Evolutionary conservation across 2,329 filamentous ascomycete species (phyloP), one percentile per base, ranked within the genome.

Genomic region (Pseudocercospora cruenta): DNA sequence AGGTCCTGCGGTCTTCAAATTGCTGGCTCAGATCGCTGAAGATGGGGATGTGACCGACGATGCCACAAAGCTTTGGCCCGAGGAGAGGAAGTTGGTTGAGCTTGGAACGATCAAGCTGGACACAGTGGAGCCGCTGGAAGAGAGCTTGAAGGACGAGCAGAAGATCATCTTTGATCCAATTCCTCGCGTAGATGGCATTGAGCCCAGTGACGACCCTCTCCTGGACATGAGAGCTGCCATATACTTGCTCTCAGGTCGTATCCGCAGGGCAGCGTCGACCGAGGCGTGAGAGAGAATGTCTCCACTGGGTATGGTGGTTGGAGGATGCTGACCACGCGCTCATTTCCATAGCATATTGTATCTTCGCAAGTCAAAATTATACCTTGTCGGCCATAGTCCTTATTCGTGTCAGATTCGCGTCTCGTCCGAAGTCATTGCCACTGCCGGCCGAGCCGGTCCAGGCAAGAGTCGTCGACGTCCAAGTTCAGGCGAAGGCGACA

Each of bases 91-190:
- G 67, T 58, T 85, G 21, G 83, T 86, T 3, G 82, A 85, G 68
- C 72, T 88, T 62, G 86, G 86, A 0, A 80, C 72, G 0, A 71
- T 88, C 7, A 80, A 71, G 64, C 63, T 88, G 9, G 79, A 84
- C 22, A 72, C 73, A 24, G 64, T 82, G 9, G 72, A 80, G 26
- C 22, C 57, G 28, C 51, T 68, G 58, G 63, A 66, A 10, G 78
- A 82, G 61, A 80, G 78, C 58, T 72, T 74, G 64, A 77, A 76
- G 62, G 76, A 82, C 77, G 81, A 85, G 77, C 84, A 86, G 77
- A 76, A 78, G 33, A 78, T 85, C 47, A 88, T 88, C 68, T 87
- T 86, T 68, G 86, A 88, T 77, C 86, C 86, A 1, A 81, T 87
- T 58, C 85, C 86, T 4, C 78, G 85, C 61, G 80, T 87, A 1